A percentile compares a stretch with the other conserved stretches of the same genome.
phyloP scores from a whole-genome alignment of 306 rosid species.

The Heteromeles arbutifolia region DNA sequence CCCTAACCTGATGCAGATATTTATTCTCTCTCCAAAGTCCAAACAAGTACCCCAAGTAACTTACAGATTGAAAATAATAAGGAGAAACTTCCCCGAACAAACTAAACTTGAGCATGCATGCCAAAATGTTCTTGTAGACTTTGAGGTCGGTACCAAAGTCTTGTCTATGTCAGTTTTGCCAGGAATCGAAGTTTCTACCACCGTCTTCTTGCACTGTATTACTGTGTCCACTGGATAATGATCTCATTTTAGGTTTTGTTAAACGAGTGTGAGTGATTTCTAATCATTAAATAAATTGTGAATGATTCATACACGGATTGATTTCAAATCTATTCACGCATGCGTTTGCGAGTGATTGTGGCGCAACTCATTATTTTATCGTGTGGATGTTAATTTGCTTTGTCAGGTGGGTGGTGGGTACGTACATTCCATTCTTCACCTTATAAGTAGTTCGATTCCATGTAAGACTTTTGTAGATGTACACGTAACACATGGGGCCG shows the following conservation, averaged over 20 bases:
- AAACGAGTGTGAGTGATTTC: not conserved
- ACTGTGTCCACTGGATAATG: not conserved
- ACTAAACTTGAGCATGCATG: not conserved
- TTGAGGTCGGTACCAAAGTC: not conserved
- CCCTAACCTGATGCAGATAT: not conserved
- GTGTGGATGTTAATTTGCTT: not conserved
- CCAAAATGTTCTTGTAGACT: not conserved
- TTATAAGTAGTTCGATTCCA: not conserved
- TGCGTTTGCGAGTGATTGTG: no score
- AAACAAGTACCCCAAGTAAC: not conserved
- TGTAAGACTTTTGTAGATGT: not conserved
- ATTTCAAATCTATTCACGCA: no score
- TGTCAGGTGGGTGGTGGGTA: not conserved
- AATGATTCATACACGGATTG: no score
- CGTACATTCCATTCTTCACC: not conserved
- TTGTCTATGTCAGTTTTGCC: not conserved
- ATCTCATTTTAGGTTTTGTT: not conserved
- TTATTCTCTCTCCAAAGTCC: slow-evolving; percentile 1
- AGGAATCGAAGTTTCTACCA: not conserved
- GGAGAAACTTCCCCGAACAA: not conserved
- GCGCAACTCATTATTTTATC: not conserved
- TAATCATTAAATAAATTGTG: not conserved
- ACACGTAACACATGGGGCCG: no score
- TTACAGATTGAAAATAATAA: not conserved
- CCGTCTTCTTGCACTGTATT: not conserved